A percentile compares a stretch with the other conserved stretches of the same genome.
Evolutionary conservation across 169 alveolate genomes (phyloP).

Genomic region (Theileria annulata): DNA sequence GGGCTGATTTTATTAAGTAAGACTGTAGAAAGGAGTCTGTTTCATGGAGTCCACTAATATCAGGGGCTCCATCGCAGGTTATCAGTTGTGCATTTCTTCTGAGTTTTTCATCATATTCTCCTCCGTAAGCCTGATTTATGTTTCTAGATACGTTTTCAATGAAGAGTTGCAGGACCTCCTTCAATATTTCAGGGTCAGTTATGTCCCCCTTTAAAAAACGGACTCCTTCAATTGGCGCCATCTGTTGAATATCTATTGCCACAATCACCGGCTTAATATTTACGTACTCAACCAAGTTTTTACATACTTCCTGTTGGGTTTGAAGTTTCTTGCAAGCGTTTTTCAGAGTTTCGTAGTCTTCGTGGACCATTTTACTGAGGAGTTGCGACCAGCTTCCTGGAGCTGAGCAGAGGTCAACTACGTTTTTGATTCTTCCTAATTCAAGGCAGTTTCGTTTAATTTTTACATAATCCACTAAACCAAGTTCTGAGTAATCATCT

Average conservation of each 20-base stretch:
- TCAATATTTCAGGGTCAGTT: constrained; percentile 90
- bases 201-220: constrained; percentile 94
- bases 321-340: constrained; percentile 56
- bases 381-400: constrained; percentile 98
- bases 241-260: constrained; percentile 95
- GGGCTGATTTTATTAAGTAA: constrained; percentile 91
- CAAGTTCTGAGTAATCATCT: background rate
- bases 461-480: background rate
- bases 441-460: constrained; percentile 40
- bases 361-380: constrained; percentile 56
- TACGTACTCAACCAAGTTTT: constrained; percentile 40
- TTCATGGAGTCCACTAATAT: constrained; percentile 95
- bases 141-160: constrained; percentile 51
- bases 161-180: constrained; percentile 76
- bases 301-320: constrained; percentile 21
- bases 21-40: constrained; percentile 90
- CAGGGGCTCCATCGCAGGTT: constrained; percentile 99
- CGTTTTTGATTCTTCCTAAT: constrained; percentile 72
- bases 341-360: constrained; percentile 49
- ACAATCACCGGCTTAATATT: constrained; percentile 84
- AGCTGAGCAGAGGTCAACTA: constrained; percentile 98
- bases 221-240: constrained; percentile 95
- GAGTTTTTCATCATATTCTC: constrained; percentile 38
- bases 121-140: constrained; percentile 12
- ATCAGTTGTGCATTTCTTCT: constrained; percentile 86